These are phyloP conservation scores for Coemansia sp. DNA, from an alignment of 192 early-diverging fungal genomes.

Conservation along the genomic window DNA sequence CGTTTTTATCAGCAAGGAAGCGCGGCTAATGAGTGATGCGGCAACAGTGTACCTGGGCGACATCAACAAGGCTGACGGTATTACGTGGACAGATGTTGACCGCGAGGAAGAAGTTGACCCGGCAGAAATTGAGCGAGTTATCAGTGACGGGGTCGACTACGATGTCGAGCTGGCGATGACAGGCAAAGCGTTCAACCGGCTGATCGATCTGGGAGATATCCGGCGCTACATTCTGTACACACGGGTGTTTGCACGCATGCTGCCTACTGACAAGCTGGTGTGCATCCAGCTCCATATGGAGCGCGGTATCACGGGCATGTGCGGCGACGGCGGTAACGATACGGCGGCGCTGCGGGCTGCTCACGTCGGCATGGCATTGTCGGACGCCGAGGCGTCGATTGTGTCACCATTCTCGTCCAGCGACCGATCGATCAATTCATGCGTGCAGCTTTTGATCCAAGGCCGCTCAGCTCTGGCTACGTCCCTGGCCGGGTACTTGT, in stretches of 20 bases:
- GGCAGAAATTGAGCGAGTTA: slow-evolving; percentile 54
- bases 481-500: slow-evolving; percentile 77
- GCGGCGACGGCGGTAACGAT: slow-evolving; percentile 87
- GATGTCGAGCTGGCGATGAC: slow-evolving; percentile 73
- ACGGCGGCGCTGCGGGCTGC: slow-evolving; percentile 78
- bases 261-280: slow-evolving; percentile 73
- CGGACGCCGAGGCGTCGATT: slow-evolving; percentile 79
- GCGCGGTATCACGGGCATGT: slow-evolving; percentile 78
- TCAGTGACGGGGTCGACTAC: slow-evolving; percentile 31
- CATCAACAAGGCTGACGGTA: slow-evolving; percentile 58
- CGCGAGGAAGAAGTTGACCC: slow-evolving; percentile 53
- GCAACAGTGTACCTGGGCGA: slow-evolving; percentile 63
- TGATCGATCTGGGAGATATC: slow-evolving; percentile 46
- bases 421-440: slow-evolving; percentile 61
- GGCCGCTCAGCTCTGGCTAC: slow-evolving; percentile 77
- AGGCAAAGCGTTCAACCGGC: slow-evolving; percentile 63
- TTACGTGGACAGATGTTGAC: slow-evolving; percentile 63
- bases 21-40: slow-evolving; percentile 60
- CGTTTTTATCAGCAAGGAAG: slow-evolving; percentile 67
- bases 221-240: slow-evolving; percentile 63
- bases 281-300: slow-evolving; percentile 79
- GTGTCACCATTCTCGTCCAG: slow-evolving; percentile 80
- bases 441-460: slow-evolving; percentile 72
- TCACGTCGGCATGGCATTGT: slow-evolving; percentile 78
- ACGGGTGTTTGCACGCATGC: slow-evolving; percentile 79